phyloP scores from a whole-genome alignment of 2,329 filamentous ascomycete species.

The Penicillium crustosum region DNA sequence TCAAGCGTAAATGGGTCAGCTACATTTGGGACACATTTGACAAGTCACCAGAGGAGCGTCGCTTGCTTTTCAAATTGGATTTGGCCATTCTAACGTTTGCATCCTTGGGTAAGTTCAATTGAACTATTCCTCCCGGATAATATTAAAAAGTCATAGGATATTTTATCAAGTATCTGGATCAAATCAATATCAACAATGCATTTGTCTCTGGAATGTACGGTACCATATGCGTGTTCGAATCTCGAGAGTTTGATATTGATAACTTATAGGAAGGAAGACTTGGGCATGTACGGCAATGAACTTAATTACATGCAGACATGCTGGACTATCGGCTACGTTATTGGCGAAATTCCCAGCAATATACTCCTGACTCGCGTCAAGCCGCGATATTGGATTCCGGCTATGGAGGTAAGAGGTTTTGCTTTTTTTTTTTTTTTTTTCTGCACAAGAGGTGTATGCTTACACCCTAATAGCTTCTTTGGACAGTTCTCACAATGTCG shows the following conservation, averaged over 20 bases:
- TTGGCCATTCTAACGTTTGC: slow-evolving; percentile 51
- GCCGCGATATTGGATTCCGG: slow-evolving; percentile 51
- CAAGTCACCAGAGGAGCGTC: slow-evolving; percentile 51
- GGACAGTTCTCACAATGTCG: slow-evolving; percentile 52
- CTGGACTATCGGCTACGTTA: slow-evolving; percentile 62
- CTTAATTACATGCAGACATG: slow-evolving; percentile 57
- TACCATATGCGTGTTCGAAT: not conserved
- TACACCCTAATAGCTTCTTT: slow-evolving; percentile 37
- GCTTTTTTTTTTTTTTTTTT: slow-evolving; percentile 10
- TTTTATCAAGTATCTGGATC: slow-evolving; percentile 53
- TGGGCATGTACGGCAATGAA: slow-evolving; percentile 54
- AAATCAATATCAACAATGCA: slow-evolving; percentile 49
- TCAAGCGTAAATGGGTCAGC: slow-evolving; percentile 47
- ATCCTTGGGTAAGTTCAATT: slow-evolving; percentile 35
- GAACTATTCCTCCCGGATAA: not conserved
- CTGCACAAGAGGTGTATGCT: not conserved
- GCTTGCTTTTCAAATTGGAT: slow-evolving; percentile 53
- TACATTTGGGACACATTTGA: slow-evolving; percentile 57
- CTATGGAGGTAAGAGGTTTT: slow-evolving; percentile 41
- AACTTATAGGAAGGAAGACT: slow-evolving; percentile 51
- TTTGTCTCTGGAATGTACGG: slow-evolving; percentile 50
- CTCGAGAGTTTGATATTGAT: not conserved
- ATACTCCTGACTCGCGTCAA: slow-evolving; percentile 52
- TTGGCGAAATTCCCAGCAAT: slow-evolving; percentile 54
- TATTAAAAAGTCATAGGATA: slow-evolving; percentile 38